Evolutionary conservation across 768 basidiomycete species (phyloP).

Genomic region (Macrolepiota dolichaula): DNA sequence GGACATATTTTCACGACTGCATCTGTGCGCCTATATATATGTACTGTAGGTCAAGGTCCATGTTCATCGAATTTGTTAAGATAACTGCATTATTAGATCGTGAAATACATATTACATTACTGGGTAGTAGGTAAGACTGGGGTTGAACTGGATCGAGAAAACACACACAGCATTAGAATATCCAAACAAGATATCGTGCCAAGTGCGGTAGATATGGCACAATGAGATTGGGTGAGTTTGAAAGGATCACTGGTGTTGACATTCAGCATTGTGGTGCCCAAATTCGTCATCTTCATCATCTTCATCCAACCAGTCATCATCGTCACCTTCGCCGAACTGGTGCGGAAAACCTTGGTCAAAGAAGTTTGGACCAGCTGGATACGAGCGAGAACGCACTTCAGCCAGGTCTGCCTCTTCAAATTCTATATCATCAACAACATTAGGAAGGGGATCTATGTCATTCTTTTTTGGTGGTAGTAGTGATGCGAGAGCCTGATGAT

Average conservation of each 20-base stretch:
- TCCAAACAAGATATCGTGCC: neutral
- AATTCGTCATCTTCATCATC: slow-evolving; percentile 52
- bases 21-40: too few relatives aligned
- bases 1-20: neutral
- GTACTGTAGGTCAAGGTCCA: too few relatives aligned
- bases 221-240: neutral
- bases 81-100: neutral
- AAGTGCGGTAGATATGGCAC: neutral
- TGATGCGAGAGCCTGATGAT: slow-evolving; percentile 52
- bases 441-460: slow-evolving; percentile 70
- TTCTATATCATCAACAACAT: slow-evolving; percentile 62
- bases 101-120: slow-evolving; percentile 4
- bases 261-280: slow-evolving; percentile 45
- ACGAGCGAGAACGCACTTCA: slow-evolving; percentile 80
- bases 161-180: neutral
- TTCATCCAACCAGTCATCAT: slow-evolving; percentile 68
- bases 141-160: neutral
- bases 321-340: slow-evolving; percentile 72
- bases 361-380: slow-evolving; percentile 70
- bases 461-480: slow-evolving; percentile 76
- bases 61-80: neutral
- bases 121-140: neutral
- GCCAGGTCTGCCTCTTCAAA: slow-evolving; percentile 18
- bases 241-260: slow-evolving; percentile 49
- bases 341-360: slow-evolving; percentile 70